phyloP scores from a whole-genome alignment of 176 grass and related monocot species.

The Phyllostachys edulis region DNA sequence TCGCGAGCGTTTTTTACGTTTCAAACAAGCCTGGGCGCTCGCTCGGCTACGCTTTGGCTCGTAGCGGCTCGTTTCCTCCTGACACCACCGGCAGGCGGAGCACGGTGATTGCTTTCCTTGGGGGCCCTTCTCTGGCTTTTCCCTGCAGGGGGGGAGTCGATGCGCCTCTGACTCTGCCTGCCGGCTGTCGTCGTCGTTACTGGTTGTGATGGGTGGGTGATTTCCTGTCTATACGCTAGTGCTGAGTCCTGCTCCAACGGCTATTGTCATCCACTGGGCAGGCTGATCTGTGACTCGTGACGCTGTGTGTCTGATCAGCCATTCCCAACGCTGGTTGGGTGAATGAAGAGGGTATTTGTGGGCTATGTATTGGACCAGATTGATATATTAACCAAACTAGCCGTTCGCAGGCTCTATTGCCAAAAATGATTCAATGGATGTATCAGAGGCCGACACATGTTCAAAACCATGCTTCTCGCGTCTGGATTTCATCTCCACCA shows the following conservation, averaged over 20 bases:
- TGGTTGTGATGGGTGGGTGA: not conserved
- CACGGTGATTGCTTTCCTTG: not conserved
- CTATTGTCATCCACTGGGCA: not conserved
- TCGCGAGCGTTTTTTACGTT: not conserved
- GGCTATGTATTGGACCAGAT: too few species aligned
- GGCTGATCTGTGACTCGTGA: not conserved
- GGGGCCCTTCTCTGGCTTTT: not conserved
- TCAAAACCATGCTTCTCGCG: too few species aligned
- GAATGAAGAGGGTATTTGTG: too few species aligned
- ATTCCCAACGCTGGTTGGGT: too few species aligned
- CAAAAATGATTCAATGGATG: too few species aligned
- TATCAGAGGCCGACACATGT: too few species aligned
- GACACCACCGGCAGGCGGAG: not conserved
- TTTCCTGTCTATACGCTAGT: not conserved
- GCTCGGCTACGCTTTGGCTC: not conserved
- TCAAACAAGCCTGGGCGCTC: not conserved
- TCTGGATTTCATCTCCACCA: too few species aligned
- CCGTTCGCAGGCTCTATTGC: too few species aligned
- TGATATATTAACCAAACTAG: too few species aligned
- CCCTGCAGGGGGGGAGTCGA: not conserved
- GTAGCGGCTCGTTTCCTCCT: not conserved
- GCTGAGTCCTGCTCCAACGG: constrained; percentile 19
- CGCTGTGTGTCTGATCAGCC: too few species aligned
- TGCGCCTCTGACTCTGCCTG: too few species aligned
- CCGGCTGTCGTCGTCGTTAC: not conserved